Base-by-base conservation (phyloP, 805 yeast genomes). In the Sungouiella thailandica region DNA sequence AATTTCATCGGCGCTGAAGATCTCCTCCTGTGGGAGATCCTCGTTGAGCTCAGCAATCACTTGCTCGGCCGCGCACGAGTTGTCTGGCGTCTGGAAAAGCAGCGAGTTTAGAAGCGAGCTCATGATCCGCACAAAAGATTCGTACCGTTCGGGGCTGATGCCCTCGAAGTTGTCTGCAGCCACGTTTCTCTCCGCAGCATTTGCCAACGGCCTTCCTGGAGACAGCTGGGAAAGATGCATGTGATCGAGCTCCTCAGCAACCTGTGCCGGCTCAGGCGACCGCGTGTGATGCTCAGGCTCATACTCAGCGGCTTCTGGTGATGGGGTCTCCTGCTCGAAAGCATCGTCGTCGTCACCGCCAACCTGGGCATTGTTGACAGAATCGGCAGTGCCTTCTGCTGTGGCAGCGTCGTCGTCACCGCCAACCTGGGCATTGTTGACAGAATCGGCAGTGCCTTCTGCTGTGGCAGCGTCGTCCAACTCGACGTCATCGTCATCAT, bases 21-120 rank as follows among this genome's bases (percentile, higher is more conserved):
- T 41, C 33, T 66, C 71, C 37, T 66, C 72, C 45, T 65, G 71
- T 15, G 58, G 54, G 34, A 65, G 46, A 27, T 44, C 57, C 28
- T 49, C 60, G 43, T 66, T 66, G 29, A 65, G 44, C 15, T 55
- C 53, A 17, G 49, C 57, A 2, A 51, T 41, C 11, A 64, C 63
- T 12, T 43, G 52, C 30, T 61, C 65, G 19, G 50, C 37, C 7
- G 63, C 47, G 18, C 65, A 62, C 5, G 65, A 44, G 26, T 57
- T 58, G 10, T 50, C 39, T 15, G 52, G 58, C 35, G 55, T 58
- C 26, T 56, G 58, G 36, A 63, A 57, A 32, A 60, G 42, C 17
- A 51, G 54, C n/a, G 65, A 53, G 18, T 55, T 49, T 36, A 62
- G 48, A 15, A 62, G 39, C 32, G 47, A 46, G 15, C 61, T 47